Evolutionary conservation across 257 asterid genomes (phyloP).

Genomic region (Scutellaria barbata): DNA sequence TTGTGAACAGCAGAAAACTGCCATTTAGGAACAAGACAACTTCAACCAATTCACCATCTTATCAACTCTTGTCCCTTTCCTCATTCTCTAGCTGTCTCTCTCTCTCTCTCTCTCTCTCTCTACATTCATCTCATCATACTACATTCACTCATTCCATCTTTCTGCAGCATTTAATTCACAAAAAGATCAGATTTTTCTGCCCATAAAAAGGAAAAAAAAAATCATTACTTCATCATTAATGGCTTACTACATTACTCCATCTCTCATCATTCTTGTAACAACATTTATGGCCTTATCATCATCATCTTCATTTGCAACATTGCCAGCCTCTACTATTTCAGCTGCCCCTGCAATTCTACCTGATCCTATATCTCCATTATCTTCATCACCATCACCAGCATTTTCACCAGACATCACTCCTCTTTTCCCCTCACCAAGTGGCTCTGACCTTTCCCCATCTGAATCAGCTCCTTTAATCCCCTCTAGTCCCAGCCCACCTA

Average conservation of each 20-base stretch:
- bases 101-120: not conserved
- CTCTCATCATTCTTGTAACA: slow-evolving; percentile 33
- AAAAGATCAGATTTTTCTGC: slow-evolving; percentile 30
- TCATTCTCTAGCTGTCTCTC: slow-evolving; percentile 49
- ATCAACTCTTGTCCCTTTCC: slow-evolving; percentile 62
- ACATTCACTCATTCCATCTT: slow-evolving; percentile 32
- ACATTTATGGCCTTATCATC: slow-evolving; percentile 37
- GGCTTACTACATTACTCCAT: slow-evolving; percentile 46
- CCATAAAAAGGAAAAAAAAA: not conserved
- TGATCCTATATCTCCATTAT: slow-evolving; percentile 47
- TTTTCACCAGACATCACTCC: slow-evolving; percentile 82
- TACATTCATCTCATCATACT: slow-evolving; percentile 20
- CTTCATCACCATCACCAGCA: slow-evolving; percentile 56
- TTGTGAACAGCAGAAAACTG: slow-evolving; percentile 40
- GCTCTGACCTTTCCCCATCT: slow-evolving; percentile 69
- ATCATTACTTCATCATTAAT: slow-evolving; percentile 47
- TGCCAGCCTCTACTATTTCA: slow-evolving; percentile 72
- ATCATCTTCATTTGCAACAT: slow-evolving; percentile 31
- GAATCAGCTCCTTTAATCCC: slow-evolving; percentile 77
- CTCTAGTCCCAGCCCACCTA: slow-evolving; percentile 98
- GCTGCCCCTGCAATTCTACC: slow-evolving; percentile 87
- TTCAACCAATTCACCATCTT: slow-evolving; percentile 57
- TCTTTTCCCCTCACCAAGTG: slow-evolving; percentile 76
- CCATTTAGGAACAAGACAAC: slow-evolving; percentile 65
- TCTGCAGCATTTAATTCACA: slow-evolving; percentile 49